These are phyloP conservation scores for Knoxia roxburghii DNA, from an alignment of 257 asterid genomes.

Conservation along the genomic window DNA sequence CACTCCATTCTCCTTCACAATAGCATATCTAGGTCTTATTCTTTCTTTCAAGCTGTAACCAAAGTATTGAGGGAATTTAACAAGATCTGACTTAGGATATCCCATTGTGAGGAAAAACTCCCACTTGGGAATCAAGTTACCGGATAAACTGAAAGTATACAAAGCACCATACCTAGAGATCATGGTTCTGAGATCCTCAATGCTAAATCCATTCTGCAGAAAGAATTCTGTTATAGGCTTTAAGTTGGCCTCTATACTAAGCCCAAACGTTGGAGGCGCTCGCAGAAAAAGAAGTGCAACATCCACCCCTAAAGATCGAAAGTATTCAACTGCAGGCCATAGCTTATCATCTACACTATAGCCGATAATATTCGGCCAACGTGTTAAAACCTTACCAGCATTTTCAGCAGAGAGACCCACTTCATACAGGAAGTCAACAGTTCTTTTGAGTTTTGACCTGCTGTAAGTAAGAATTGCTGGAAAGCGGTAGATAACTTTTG, in stretches of 20 bases:
- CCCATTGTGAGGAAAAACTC: constrained; percentile 64
- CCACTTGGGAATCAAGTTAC: constrained; percentile 74
- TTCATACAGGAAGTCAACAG: constrained; percentile 80
- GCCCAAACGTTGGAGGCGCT: constrained; percentile 90
- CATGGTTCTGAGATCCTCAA: constrained; percentile 59
- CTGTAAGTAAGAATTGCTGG: constrained; percentile 98
- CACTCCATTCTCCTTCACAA: constrained; percentile 53
- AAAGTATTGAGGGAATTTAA: constrained; percentile 85
- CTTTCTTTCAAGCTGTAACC: constrained; percentile 83
- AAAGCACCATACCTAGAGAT: constrained; percentile 68
- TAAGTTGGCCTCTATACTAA: constrained; percentile 70
- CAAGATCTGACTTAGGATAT: constrained; percentile 62
- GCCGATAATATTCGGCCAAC: constrained; percentile 80
- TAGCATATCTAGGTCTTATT: constrained; percentile 73
- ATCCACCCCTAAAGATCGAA: constrained; percentile 61
- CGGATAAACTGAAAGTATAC: constrained; percentile 72
- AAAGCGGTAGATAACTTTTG: constrained; percentile 78
- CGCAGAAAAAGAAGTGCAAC: constrained; percentile 61
- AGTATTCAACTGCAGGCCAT: constrained; percentile 76
- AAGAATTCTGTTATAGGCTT: constrained; percentile 82
- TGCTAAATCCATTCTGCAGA: constrained; percentile 57
- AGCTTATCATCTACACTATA: constrained; percentile 84
- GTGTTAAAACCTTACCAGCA: constrained; percentile 77
- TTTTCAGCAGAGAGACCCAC: constrained; percentile 76
- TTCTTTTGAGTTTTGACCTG: constrained; percentile 53